Base-by-base conservation (phyloP, 441 rosid genomes). In the Metrosideros polymorpha region DNA sequence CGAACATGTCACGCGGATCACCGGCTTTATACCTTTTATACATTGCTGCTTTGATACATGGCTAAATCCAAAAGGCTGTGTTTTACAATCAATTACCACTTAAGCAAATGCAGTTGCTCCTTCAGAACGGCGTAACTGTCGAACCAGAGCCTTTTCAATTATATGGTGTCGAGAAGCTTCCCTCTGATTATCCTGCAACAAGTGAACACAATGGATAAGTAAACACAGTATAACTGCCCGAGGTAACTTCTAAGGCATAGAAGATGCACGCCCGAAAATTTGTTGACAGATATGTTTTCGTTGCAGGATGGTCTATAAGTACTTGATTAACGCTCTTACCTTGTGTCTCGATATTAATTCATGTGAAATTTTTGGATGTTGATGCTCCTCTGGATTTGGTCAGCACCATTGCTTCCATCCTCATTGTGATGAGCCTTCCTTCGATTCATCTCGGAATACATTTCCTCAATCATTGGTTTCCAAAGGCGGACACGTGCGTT, bases 381-480 rank as follows among this genome's bases (percentile, higher is more conserved):
- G 88, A 87, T 66, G 89, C 91, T 84, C 29, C 89, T 87, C 45
- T 82, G 91, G 86, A 90, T 90, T 86, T 86, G 88, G 24, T 85
- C 84, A 86, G 42, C 87, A 85, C 82, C 61, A 43, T 87, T 86
- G 53, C 43, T 86, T 71, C 91, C 93, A 19, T 91, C 90, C 83
- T 91, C 92, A 13, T 59, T 71, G 27, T 79, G 85, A 18, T 61
- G 82, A 42, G 83, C 89, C 84, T 91, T 91, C 87, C 95, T 90
- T 90, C 90, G 87, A 91, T 94, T 97, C 97, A 95, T 92, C 86
- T 97, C 98, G 0, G 92, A 91, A 85, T 96, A 95, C 98, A 97
- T 97, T 66, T 97, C 99, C 91, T 96, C 99, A 17, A 97, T 96
- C 99, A 96, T 93, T 18, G 99, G 99, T 88, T 97, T 97, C 99